A percentile compares a stretch with the other conserved stretches of the same genome.
Evolutionary conservation across 345 rosid species (phyloP).

Genomic region (Turritis glabra): DNA sequence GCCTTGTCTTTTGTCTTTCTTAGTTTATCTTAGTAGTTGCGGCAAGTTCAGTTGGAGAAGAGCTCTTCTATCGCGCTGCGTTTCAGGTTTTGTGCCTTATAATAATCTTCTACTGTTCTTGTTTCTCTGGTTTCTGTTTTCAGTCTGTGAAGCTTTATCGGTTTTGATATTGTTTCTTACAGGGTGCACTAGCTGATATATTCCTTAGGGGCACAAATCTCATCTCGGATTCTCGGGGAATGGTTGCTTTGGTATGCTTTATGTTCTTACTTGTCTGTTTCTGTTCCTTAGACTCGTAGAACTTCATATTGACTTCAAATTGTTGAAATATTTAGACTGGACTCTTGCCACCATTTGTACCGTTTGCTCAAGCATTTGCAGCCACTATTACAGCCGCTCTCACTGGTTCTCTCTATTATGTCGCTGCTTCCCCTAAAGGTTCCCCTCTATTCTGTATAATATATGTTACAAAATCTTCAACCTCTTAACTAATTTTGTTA

Average conservation of each 20-base stretch:
- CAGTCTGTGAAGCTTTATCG: not conserved
- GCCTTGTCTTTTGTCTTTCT: not conserved
- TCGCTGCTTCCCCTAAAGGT: conserved; percentile 98
- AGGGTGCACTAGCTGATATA: conserved; percentile 91
- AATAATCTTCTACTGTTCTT: not conserved
- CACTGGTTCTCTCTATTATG: conserved; percentile 88
- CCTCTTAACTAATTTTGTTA: not conserved
- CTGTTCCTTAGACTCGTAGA: not conserved
- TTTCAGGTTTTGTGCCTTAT: conserved; percentile 56
- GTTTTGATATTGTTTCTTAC: not conserved
- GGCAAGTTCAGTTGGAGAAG: conserved; percentile 95
- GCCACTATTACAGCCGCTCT: conserved; percentile 86
- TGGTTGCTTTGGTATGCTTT: conserved; percentile 70
- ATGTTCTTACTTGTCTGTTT: not conserved
- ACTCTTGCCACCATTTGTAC: conserved; percentile 89
- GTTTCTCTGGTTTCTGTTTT: not conserved
- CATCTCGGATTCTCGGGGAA: conserved; percentile 67
- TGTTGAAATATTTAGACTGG: conserved; percentile 57
- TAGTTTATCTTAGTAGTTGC: conserved; percentile 84
- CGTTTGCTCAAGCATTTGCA: conserved; percentile 95
- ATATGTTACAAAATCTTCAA: not conserved
- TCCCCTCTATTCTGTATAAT: not conserved
- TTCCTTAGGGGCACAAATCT: conserved; percentile 75
- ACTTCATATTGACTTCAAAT: not conserved
- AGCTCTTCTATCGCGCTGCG: conserved; percentile 93